Evolutionary conservation across 1,284 basidiomycete genomes (phyloP).

Genomic region (Phenoliferia sp.): DNA sequence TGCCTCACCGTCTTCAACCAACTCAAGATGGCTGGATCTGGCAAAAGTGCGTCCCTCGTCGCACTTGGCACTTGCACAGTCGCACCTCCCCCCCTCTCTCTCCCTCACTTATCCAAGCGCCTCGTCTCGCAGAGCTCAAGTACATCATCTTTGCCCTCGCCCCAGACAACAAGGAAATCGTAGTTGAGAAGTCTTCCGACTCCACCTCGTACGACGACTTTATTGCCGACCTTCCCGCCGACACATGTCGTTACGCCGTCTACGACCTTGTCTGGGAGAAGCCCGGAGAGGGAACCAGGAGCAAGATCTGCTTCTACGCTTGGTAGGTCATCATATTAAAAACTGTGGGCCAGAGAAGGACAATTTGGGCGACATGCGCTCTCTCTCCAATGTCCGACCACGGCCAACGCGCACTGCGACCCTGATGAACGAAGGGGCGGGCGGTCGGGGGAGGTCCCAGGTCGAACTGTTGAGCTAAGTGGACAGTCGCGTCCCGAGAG

Average conservation of each 20-base stretch:
- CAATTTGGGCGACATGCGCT: too few relatives aligned
- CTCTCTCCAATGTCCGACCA: too few relatives aligned
- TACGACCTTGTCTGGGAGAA: conserved; percentile 87
- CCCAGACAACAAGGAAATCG: conserved; percentile 63
- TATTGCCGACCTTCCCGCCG: conserved; percentile 65
- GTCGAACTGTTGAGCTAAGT: too few relatives aligned
- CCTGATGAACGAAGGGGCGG: too few relatives aligned
- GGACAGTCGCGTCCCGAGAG: too few relatives aligned
- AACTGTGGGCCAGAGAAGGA: too few relatives aligned
- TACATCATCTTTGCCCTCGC: conserved; percentile 79
- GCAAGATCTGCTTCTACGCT: conserved; percentile 81
- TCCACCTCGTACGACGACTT: conserved; percentile 69
- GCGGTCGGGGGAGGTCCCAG: too few relatives aligned
- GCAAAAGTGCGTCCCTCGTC: conserved; percentile 52
- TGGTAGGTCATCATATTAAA: conserved; percentile 52
- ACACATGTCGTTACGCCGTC: conserved; percentile 79
- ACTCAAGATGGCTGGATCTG: conserved; percentile 59
- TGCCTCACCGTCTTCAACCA: conserved; percentile 65
- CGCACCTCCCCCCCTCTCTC: not conserved
- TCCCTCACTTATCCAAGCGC: not conserved
- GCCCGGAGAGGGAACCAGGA: conserved; percentile 72
- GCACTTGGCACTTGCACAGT: not conserved
- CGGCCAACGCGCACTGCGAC: too few relatives aligned
- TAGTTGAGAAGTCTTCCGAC: conserved; percentile 59
- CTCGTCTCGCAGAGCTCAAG: conserved; percentile 51